Conservation (phyloP, 768 basidiomycete species). For the Sistotremastrum suecicum region DNA sequence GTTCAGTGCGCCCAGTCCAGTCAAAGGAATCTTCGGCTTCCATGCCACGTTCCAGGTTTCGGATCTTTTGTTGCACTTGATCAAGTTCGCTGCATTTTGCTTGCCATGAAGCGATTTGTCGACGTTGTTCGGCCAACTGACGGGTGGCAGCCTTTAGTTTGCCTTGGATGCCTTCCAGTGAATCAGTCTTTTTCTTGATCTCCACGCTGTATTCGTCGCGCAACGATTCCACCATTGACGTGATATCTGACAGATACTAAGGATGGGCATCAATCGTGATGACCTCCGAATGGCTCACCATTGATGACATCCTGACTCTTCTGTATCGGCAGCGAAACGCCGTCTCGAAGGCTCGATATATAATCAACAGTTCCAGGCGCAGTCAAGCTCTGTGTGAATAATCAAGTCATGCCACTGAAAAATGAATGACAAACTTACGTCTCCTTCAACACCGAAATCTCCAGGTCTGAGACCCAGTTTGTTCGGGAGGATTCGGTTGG, state of each 20-base stretch:
- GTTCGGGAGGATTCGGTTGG: constrained; percentile 78
- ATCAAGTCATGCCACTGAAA: not conserved
- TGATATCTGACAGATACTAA: constrained; percentile 46
- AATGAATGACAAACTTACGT: constrained; percentile 33
- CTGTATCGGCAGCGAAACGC: constrained; percentile 64
- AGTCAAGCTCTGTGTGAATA: constrained; percentile 41
- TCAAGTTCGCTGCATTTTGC: constrained; percentile 63
- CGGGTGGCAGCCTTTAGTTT: constrained; percentile 83
- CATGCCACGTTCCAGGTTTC: constrained; percentile 73
- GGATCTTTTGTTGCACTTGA: constrained; percentile 61
- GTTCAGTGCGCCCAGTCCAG: constrained; percentile 66
- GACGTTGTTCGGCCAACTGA: constrained; percentile 81
- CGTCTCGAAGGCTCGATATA: constrained; percentile 57
- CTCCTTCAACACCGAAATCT: constrained; percentile 89
- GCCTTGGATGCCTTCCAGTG: constrained; percentile 74
- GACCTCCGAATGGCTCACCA: constrained; percentile 26
- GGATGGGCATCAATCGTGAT: constrained; percentile 1
- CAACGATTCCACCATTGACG: constrained; percentile 67
- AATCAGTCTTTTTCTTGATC: constrained; percentile 74
- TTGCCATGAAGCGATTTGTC: constrained; percentile 70
- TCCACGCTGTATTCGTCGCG: constrained; percentile 70
- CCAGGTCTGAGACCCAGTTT: constrained; percentile 87
- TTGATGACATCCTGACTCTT: constrained; percentile 81
- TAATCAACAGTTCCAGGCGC: constrained; percentile 68
- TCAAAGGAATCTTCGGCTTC: constrained; percentile 71